phyloP scores from a whole-genome alignment of 768 basidiomycete species.

The Suillus alpinus region DNA sequence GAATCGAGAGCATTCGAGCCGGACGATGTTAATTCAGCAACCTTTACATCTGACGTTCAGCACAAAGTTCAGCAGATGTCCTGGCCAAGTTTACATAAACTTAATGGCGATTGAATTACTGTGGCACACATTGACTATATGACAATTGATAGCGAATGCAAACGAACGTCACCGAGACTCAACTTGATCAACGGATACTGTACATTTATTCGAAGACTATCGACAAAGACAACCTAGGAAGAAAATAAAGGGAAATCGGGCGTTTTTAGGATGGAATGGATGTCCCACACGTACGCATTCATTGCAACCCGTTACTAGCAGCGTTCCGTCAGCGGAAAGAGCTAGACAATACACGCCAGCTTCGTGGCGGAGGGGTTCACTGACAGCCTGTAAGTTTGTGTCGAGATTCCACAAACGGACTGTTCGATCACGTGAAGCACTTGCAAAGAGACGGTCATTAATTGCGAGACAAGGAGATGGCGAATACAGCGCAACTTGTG shows the following conservation, averaged over 20 bases:
- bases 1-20: too few species aligned
- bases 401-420: neutral
- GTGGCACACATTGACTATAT: neutral
- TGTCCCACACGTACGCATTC: too few species aligned
- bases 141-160: neutral
- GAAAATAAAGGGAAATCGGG: too few species aligned
- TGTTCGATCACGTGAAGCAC: neutral
- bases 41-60: too few species aligned
- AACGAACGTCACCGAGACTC: neutral
- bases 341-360: too few species aligned
- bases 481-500: neutral
- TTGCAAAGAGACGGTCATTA: neutral
- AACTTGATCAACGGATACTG: neutral
- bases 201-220: neutral
- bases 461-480: neutral
- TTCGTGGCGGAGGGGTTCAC: too few species aligned
- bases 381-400: neutral
- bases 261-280: too few species aligned
- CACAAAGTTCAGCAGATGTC: too few species aligned
- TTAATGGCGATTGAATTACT: neutral
- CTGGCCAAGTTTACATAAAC: neutral
- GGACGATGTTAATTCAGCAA: too few species aligned
- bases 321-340: too few species aligned
- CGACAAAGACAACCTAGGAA: too few species aligned
- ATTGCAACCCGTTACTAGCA: too few species aligned